phyloP scores from a whole-genome alignment of 176 grass and related monocot species.

The Guadua angustifolia region DNA sequence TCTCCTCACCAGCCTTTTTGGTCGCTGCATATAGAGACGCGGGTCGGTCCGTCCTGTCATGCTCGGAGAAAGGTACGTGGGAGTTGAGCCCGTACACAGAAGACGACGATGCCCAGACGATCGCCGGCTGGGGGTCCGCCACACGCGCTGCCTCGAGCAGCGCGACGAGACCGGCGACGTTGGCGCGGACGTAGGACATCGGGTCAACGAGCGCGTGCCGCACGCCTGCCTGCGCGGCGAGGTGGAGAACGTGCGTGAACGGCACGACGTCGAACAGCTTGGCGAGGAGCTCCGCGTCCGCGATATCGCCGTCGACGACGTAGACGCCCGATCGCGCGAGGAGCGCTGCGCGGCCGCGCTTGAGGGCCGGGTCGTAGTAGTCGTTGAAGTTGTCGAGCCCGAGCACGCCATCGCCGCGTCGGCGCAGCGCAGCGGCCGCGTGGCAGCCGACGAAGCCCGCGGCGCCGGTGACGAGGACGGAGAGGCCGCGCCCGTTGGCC shows the following conservation, averaged over 20 bases:
- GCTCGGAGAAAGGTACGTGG: constrained; percentile 78
- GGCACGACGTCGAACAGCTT: constrained; percentile 86
- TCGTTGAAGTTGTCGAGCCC: constrained; percentile 87
- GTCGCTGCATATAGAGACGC: constrained; percentile 88
- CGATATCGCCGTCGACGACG: constrained; percentile 85
- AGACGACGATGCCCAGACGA: constrained; percentile 87
- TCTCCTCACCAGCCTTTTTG: constrained; percentile 91
- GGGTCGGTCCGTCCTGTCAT: constrained; percentile 78
- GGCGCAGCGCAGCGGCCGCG: constrained; percentile 68
- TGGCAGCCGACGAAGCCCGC: constrained; percentile 82
- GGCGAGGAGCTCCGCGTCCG: constrained; percentile 66
- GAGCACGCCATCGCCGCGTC: constrained; percentile 76
- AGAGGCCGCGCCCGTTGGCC: constrained; percentile 42
- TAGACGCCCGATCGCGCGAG: constrained; percentile 70
- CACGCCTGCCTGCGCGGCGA: constrained; percentile 92
- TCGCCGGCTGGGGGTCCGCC: constrained; percentile 72
- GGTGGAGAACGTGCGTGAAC: constrained; percentile 90
- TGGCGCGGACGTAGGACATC: constrained; percentile 75
- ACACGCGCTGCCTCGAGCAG: constrained; percentile 70
- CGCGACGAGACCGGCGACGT: constrained; percentile 70
- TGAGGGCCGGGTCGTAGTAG: constrained; percentile 85
- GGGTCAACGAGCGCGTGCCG: constrained; percentile 79
- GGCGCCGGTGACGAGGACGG: constrained; percentile 78
- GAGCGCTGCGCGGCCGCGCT: constrained; percentile 67
- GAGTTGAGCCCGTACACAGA: constrained; percentile 85